Percentiles rank a stretch among this genome's conserved stretches.
Evolutionary conservation across 306 rosid genomes (phyloP).

Genomic region (Dicorynia guianensis): DNA sequence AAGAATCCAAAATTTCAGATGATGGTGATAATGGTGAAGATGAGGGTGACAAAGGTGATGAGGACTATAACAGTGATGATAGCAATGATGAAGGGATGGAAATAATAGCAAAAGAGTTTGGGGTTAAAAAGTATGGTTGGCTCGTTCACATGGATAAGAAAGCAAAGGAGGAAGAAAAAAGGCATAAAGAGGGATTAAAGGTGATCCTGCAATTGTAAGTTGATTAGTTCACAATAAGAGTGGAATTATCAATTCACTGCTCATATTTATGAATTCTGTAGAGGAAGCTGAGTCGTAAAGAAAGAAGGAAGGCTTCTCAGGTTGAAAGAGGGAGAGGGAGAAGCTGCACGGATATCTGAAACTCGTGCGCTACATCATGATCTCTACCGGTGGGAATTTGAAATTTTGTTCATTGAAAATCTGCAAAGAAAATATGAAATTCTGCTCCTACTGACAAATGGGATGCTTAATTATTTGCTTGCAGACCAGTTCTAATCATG

Average conservation of each 20-base stretch:
- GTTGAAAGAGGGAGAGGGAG: slow-evolving; percentile 95
- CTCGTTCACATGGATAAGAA: slow-evolving; percentile 98
- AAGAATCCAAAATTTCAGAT: slow-evolving; percentile 76
- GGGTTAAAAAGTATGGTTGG: slow-evolving; percentile 96
- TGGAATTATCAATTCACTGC: slow-evolving; percentile 4
- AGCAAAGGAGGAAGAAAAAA: slow-evolving; percentile 94
- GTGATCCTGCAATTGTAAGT: slow-evolving; percentile 97
- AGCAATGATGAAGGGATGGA: slow-evolving; percentile 99
- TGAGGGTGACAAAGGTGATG: slow-evolving; percentile 80
- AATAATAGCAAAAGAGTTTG: slow-evolving; percentile 88
- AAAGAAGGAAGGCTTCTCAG: slow-evolving; percentile 96
- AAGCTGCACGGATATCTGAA: slow-evolving; percentile 74
- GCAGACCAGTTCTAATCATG: slow-evolving; percentile 26
- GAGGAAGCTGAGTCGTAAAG: slow-evolving; percentile 99
- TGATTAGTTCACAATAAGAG: slow-evolving; percentile 9
- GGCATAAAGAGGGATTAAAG: slow-evolving; percentile 96
- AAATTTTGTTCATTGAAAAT: slow-evolving; percentile 20
- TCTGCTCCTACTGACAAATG: slow-evolving; percentile 19
- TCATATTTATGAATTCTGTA: slow-evolving; percentile 43
- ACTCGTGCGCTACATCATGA: slow-evolving; percentile 83
- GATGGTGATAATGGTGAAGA: slow-evolving; percentile 84
- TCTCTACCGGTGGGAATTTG: slow-evolving; percentile 81
- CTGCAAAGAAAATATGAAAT: slow-evolving; percentile 35
- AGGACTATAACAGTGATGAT: slow-evolving; percentile 93
- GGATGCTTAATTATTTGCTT: slow-evolving; percentile 10